Percentiles rank a stretch among this genome's conserved stretches.
phyloP scores from a whole-genome alignment of 805 yeast species.

The Candida morakotiae region DNA sequence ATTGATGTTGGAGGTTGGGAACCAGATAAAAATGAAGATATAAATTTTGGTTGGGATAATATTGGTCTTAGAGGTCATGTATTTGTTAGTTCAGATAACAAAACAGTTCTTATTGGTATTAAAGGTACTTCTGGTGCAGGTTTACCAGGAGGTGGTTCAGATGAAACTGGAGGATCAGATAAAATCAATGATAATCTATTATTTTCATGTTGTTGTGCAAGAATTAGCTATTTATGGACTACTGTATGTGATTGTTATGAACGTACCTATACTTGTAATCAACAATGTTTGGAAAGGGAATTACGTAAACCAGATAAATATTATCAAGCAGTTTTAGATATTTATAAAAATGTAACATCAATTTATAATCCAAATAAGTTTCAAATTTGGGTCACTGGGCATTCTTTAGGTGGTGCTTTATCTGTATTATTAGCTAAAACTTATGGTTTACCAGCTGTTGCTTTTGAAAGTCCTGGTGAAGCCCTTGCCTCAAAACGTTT shows the following conservation, averaged over 20 bases:
- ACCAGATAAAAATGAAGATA: conserved; percentile 54
- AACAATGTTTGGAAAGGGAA: conserved; percentile 77
- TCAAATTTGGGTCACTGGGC: conserved; percentile 89
- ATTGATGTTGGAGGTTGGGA: conserved; percentile 58
- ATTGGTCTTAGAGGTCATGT: conserved; percentile 90
- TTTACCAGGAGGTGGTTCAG: conserved; percentile 42
- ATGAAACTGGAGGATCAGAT: conserved; percentile 76
- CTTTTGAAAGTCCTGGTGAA: conserved; percentile 94
- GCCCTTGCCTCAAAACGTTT: conserved; percentile 74
- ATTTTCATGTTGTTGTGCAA: conserved; percentile 94
- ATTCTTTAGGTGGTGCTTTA: conserved; percentile 89
- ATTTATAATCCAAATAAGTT: conserved; percentile 61
- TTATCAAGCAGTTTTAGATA: conserved; percentile 72
- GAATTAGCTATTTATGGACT: conserved; percentile 86
- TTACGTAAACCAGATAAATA: conserved; percentile 72
- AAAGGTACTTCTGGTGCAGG: conserved; percentile 91
- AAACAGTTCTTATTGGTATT: conserved; percentile 69
- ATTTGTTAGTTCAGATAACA: conserved; percentile 56
- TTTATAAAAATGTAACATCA: conserved; percentile 66
- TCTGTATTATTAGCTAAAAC: conserved; percentile 82
- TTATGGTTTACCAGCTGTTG: conserved; percentile 82
- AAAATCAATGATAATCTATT: conserved; percentile 82
- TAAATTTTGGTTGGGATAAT: conserved; percentile 80
- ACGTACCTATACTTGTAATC: conserved; percentile 81
- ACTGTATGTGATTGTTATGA: conserved; percentile 94